Conservation (phyloP, 2,329 filamentous ascomycete genomes). For the Arthrinium puccinioides region DNA sequence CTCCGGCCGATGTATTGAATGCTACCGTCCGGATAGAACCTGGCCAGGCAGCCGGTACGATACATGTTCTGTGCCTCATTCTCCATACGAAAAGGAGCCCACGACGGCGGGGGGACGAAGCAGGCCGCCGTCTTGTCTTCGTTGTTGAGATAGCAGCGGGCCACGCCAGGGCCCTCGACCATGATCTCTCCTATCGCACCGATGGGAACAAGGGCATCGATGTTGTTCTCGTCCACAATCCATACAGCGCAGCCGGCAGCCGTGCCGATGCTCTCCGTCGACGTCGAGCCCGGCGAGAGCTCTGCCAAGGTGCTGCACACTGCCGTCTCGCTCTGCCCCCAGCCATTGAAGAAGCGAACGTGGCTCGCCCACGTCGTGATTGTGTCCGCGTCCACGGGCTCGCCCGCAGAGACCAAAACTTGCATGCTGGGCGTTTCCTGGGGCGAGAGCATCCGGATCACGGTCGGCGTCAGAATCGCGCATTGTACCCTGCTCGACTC, state of each 20-base stretch:
- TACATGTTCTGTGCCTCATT: not conserved
- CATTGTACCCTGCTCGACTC: conserved; percentile 7
- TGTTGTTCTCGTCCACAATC: conserved; percentile 4
- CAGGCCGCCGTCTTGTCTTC: conserved; percentile 9
- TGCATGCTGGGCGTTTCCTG: not conserved
- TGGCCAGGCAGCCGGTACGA: not conserved
- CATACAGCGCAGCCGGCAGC: conserved; percentile 1
- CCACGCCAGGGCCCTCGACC: conserved; percentile 9
- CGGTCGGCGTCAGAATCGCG: not conserved
- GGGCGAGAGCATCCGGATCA: not conserved
- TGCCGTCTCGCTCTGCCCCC: not conserved
- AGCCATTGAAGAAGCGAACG: not conserved
- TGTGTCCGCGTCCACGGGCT: not conserved
- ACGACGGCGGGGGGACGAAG: conserved; percentile 11
- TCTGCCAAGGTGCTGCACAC: not conserved
- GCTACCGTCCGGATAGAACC: conserved; percentile 1
- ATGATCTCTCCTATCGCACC: conserved; percentile 10
- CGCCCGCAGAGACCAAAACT: not conserved
- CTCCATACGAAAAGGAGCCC: not conserved
- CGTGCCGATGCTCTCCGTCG: not conserved
- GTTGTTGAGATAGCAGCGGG: conserved; percentile 23
- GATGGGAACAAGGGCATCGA: conserved; percentile 6
- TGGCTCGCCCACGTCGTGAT: not conserved
- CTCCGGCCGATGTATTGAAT: not conserved
- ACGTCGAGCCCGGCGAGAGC: not conserved